Conservation (phyloP, 257 asterid species). For the Verbascum thapsus region DNA sequence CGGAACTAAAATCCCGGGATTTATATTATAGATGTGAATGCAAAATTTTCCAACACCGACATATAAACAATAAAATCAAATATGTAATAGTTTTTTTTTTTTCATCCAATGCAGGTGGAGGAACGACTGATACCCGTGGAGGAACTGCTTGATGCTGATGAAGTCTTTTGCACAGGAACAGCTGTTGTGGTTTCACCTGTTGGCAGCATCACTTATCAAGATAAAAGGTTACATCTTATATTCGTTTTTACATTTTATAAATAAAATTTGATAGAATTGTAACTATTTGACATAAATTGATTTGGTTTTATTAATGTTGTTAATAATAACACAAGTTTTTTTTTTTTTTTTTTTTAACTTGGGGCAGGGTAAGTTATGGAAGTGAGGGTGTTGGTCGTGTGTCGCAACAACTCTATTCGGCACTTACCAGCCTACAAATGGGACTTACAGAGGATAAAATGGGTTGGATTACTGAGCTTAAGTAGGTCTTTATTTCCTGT, state of each 20-base stretch:
- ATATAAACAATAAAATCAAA: too few relatives aligned
- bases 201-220: constrained; percentile 82
- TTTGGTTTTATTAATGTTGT: constrained; percentile 3
- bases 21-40: too few relatives aligned
- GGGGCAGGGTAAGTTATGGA: constrained; percentile 71
- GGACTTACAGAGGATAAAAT: constrained; percentile 77
- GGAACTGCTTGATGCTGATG: constrained; percentile 96
- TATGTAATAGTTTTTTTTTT: too few relatives aligned
- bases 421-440: constrained; percentile 87
- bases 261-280: too few relatives aligned
- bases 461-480: constrained; percentile 76
- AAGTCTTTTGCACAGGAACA: constrained; percentile 95
- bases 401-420: constrained; percentile 76
- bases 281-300: too few relatives aligned
- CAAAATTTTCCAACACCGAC: too few relatives aligned
- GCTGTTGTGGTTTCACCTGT: constrained; percentile 96
- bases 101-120: constrained; percentile 81
- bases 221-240: constrained; percentile 51
- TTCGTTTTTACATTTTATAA: background rate
- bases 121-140: constrained; percentile 79
- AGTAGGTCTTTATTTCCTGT: constrained; percentile 34
- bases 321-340: background rate
- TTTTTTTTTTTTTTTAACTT: too few relatives aligned
- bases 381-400: constrained; percentile 72
- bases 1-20: too few relatives aligned